Evolutionary conservation across 2,329 filamentous ascomycete genomes (phyloP).

Genomic region (Aspergillus pseudotamarii): DNA sequence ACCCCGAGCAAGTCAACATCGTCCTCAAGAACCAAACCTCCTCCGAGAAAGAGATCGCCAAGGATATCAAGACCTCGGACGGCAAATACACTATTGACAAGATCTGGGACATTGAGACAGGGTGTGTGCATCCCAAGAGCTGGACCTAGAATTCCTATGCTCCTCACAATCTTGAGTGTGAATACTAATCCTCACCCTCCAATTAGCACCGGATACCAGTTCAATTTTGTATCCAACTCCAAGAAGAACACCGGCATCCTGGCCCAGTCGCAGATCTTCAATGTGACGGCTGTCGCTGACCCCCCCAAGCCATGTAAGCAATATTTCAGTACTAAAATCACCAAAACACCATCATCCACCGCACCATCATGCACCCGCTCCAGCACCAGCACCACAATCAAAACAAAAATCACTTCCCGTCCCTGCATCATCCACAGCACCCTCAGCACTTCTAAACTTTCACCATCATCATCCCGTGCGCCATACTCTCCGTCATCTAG

Average conservation of each 20-base stretch:
- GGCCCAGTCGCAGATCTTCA: constrained; percentile 41
- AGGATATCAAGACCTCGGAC: constrained; percentile 38
- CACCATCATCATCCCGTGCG: background rate
- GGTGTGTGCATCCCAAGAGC: constrained; percentile 23
- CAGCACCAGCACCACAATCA: constrained; percentile 11
- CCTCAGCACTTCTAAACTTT: constrained; percentile 12
- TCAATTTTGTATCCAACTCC: constrained; percentile 44
- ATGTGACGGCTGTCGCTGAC: constrained; percentile 24
- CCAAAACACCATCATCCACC: too few relatives aligned
- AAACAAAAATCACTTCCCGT: constrained; percentile 14
- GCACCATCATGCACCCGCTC: constrained; percentile 8
- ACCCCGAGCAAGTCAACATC: constrained; percentile 45
- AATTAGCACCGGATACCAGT: constrained; percentile 41
- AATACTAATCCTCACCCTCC: constrained; percentile 3
- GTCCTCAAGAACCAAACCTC: constrained; percentile 45
- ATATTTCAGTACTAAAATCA: constrained; percentile 22
- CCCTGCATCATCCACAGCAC: constrained; percentile 21
- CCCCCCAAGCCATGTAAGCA: constrained; percentile 26
- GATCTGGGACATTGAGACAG: constrained; percentile 26
- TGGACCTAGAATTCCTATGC: background rate
- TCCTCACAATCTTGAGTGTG: background rate
- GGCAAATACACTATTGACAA: constrained; percentile 41
- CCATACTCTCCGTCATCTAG: constrained; percentile 17
- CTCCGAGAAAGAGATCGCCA: constrained; percentile 36
- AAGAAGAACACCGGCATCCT: constrained; percentile 43